Conservation (phyloP, 352 stramenopile genomes). For the Phytophthora kernoviae region DNA sequence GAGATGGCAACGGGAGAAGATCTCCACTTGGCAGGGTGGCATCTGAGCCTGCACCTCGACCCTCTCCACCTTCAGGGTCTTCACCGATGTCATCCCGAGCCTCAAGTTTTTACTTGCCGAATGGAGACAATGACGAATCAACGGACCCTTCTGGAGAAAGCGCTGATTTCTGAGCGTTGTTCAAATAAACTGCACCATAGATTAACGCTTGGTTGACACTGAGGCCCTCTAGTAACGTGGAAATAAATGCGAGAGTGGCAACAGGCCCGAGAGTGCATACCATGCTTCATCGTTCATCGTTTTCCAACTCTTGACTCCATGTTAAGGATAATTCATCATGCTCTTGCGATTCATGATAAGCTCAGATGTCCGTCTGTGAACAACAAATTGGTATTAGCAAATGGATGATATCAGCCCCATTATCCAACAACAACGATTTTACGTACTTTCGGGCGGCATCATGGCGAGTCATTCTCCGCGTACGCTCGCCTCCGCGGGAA, state of each 20-base stretch:
- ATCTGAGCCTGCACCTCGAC: slow-evolving; percentile 20
- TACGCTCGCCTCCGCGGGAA: slow-evolving; percentile 36
- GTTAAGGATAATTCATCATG: slow-evolving; percentile 39
- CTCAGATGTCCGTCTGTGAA: slow-evolving; percentile 77
- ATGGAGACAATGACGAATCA: slow-evolving; percentile 34
- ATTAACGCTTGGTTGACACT: neutral
- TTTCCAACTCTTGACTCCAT: neutral
- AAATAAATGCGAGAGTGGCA: neutral
- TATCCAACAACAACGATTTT: neutral
- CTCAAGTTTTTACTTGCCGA: slow-evolving; percentile 65
- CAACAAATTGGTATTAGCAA: slow-evolving; percentile 2
- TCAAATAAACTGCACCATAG: neutral
- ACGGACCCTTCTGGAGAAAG: slow-evolving; percentile 53
- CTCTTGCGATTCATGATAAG: slow-evolving; percentile 86
- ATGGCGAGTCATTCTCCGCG: slow-evolving; percentile 69
- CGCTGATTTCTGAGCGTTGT: slow-evolving; percentile 63
- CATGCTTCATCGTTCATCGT: neutral
- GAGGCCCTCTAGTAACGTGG: neutral
- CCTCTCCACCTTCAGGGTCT: slow-evolving; percentile 19
- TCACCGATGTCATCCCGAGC: slow-evolving; percentile 33
- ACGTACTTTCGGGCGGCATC: slow-evolving; percentile 82
- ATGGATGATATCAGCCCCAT: neutral
- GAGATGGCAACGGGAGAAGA: slow-evolving; percentile 14
- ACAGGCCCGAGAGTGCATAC: neutral
- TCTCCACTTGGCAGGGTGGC: slow-evolving; percentile 20